Conservation (phyloP, 441 rosid species). For the Cnidoscolus chayamansa region DNA sequence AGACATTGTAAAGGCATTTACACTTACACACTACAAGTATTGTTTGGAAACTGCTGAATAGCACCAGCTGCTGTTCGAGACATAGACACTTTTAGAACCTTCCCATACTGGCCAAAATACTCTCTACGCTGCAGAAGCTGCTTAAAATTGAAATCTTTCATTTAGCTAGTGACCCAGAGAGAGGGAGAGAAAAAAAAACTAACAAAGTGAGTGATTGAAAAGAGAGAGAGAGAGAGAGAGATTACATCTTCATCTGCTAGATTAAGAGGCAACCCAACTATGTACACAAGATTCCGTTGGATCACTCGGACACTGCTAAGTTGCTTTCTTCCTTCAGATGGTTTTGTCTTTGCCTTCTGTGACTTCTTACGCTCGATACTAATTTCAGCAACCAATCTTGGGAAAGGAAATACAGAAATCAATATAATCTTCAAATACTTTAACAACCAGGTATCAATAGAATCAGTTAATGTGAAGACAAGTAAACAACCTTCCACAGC, state of each 20-base stretch:
- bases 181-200: background rate
- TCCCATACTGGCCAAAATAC: conserved; percentile 80
- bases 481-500: conserved; percentile 41
- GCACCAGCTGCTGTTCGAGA: conserved; percentile 65
- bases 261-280: conserved; percentile 42
- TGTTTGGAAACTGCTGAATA: conserved; percentile 69
- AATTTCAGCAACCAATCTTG: conserved; percentile 42
- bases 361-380: conserved; percentile 39
- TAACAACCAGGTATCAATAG: background rate
- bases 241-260: conserved; percentile 43
- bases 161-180: background rate
- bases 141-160: conserved; percentile 8
- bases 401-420: background rate
- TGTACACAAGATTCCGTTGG: conserved; percentile 49
- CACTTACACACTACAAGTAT: conserved; percentile 80
- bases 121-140: conserved; percentile 64
- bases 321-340: conserved; percentile 46
- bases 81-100: conserved; percentile 77
- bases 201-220: background rate
- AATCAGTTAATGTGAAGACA: background rate
- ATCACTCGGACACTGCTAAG: conserved; percentile 48
- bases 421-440: background rate
- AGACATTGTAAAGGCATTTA: conserved; percentile 6
- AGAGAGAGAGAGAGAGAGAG: background rate
- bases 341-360: conserved; percentile 38